Percentiles rank a stretch among this genome's conserved stretches.
phyloP scores from a whole-genome alignment of 345 rosid genomes.

The Pistacia atlantica region DNA sequence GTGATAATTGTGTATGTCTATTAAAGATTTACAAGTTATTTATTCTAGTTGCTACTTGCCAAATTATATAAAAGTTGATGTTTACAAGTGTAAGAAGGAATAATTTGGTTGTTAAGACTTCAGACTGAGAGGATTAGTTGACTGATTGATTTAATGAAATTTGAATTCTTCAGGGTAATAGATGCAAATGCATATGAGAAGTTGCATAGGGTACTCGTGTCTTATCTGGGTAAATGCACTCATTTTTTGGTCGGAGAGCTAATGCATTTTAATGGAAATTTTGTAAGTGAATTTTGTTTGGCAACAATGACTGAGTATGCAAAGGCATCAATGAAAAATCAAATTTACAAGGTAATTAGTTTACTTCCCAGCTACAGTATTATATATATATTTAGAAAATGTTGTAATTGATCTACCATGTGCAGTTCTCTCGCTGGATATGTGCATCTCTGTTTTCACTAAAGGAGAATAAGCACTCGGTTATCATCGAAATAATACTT shows the following conservation, averaged over 20 bases:
- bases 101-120: neutral
- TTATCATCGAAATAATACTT: conserved; percentile 39
- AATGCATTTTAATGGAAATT: conserved; percentile 42
- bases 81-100: neutral
- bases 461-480: conserved; percentile 37
- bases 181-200: conserved; percentile 63
- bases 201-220: conserved; percentile 53
- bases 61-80: neutral
- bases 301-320: conserved; percentile 51
- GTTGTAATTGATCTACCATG: conserved; percentile 22
- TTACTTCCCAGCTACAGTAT: neutral
- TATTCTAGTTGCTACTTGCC: neutral
- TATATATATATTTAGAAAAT: neutral
- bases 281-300: conserved; percentile 43
- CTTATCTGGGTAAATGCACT: conserved; percentile 53
- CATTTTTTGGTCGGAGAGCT: conserved; percentile 56
- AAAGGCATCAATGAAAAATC: conserved; percentile 58
- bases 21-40: neutral
- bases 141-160: neutral
- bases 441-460: conserved; percentile 55
- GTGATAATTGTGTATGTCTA: neutral
- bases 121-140: conserved; percentile 8
- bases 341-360: conserved; percentile 60
- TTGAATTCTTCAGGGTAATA: conserved; percentile 47
- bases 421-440: conserved; percentile 70